Base-by-base conservation (phyloP, 345 rosid genomes). In the Gossypium rotundifolium region DNA sequence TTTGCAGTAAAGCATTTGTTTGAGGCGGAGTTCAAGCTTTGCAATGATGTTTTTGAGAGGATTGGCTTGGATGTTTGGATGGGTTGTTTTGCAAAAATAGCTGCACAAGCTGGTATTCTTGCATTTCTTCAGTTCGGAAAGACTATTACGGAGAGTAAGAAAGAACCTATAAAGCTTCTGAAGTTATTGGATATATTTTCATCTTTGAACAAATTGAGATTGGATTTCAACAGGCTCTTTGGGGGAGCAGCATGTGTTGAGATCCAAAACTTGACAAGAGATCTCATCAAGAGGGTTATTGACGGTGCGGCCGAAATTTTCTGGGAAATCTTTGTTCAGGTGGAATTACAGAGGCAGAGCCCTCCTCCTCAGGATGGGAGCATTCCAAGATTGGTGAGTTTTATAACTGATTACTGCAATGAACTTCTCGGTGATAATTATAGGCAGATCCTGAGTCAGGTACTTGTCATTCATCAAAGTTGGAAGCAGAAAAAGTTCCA, bases 1-100 rank as follows among this genome's bases (percentile, higher is more conserved):
- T 96, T 96, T 85, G 99, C 99, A 0, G 99, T 96, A 65, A 96
- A 96, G 83, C 97, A 93, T 85, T 81, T 96, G 82, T 90, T 96
- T 51, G 99, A 96, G 83, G 99, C 94, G 1, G 99, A 96, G 80
- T 93, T 86, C 81, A 90, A 88, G 79, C 93, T 96, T 69, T 93
- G 99, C 65, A 91, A 84, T 46, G 98, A 96, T 79, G 98, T 96
- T 38, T 96, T 96, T 79, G 99, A 96, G 85, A 88, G 90, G 80
- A 72, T 89, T 25, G 97, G 98, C 25, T 45, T 75, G 73, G 96
- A 93, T 80, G 92, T 87, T 61, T 96, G 99, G 96, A 84, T 89
- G 98, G 96, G 89, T 63, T 96, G 99, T 85, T 96, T 96, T 70
- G 87, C 98, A 10, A 90, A 90, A 85, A 96, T 96, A 52, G 94